Evolutionary conservation across 768 basidiomycete species (phyloP).

Genomic region (Trametes cinnabarina): DNA sequence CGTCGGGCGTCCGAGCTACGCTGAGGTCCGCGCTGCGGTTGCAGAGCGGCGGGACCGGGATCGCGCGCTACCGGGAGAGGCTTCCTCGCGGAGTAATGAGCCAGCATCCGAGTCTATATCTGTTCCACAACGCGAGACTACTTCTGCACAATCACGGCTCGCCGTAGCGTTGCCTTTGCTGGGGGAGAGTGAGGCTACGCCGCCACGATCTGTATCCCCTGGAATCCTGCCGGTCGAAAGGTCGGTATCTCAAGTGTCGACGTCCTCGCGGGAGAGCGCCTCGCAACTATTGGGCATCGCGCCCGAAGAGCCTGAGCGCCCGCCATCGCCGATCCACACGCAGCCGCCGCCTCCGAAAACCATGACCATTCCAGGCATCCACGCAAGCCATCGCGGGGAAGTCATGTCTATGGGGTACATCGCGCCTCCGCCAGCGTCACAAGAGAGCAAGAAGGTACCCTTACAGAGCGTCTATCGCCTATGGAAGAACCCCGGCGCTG

Average conservation of each 20-base stretch:
- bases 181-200: neutral
- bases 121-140: constrained; percentile 28
- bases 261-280: constrained; percentile 12
- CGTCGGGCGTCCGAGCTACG: constrained; percentile 55
- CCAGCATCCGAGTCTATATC: constrained; percentile 32
- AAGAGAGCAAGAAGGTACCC: constrained; percentile 46
- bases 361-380: constrained; percentile 88
- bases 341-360: constrained; percentile 72
- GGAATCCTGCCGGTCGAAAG: constrained; percentile 39
- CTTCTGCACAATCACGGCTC: constrained; percentile 2
- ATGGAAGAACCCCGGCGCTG: constrained; percentile 55
- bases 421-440: constrained; percentile 43
- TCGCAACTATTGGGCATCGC: constrained; percentile 19
- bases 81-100: constrained; percentile 15
- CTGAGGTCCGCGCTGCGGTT: constrained; percentile 75
- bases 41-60: constrained; percentile 59
- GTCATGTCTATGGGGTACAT: constrained; percentile 83
- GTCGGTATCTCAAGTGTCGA: constrained; percentile 29
- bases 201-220: constrained; percentile 3
- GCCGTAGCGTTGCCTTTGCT: neutral
- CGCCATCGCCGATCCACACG: constrained; percentile 57
- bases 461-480: constrained; percentile 72
- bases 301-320: constrained; percentile 31
- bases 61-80: constrained; percentile 24
- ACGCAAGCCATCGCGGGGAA: constrained; percentile 80